Percentiles rank a stretch among this genome's conserved stretches.
Evolutionary conservation across 352 stramenopile genomes (phyloP).

Genomic region (Pythium inflatum): DNA sequence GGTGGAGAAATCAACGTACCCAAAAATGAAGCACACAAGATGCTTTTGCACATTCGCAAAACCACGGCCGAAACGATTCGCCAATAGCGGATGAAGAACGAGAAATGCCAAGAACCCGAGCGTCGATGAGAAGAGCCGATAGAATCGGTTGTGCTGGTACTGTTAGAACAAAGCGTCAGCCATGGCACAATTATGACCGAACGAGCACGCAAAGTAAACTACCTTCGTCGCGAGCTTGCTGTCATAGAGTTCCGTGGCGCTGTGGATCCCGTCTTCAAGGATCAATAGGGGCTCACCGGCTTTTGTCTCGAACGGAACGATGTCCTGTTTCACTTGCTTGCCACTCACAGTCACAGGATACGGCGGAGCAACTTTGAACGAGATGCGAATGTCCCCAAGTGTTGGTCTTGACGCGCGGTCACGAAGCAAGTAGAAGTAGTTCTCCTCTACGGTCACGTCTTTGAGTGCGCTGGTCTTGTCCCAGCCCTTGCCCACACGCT

Average conservation of each 20-base stretch:
- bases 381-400: constrained; percentile 67
- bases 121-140: constrained; percentile 60
- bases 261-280: constrained; percentile 64
- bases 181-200: background rate
- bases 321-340: constrained; percentile 39
- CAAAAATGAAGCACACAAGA: constrained; percentile 24
- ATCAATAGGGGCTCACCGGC: constrained; percentile 56
- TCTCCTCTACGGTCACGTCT: constrained; percentile 58
- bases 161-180: constrained; percentile 32
- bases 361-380: constrained; percentile 63
- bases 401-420: constrained; percentile 13
- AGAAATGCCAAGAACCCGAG: constrained; percentile 72
- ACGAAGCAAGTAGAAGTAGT: constrained; percentile 56
- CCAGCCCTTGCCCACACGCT: constrained; percentile 51
- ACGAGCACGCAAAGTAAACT: background rate
- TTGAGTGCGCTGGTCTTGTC: constrained; percentile 41
- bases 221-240: constrained; percentile 53
- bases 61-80: constrained; percentile 36
- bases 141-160: constrained; percentile 70
- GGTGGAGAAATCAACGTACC: too few relatives aligned
- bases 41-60: constrained; percentile 53
- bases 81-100: constrained; percentile 49
- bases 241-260: constrained; percentile 50
- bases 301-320: constrained; percentile 50
- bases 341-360: constrained; percentile 76